Percentiles rank a stretch among this genome's conserved stretches.
These are phyloP conservation scores for Aegilops sharonensis DNA, from an alignment of 176 grass and related monocot genomes.

Conservation along the genomic window DNA sequence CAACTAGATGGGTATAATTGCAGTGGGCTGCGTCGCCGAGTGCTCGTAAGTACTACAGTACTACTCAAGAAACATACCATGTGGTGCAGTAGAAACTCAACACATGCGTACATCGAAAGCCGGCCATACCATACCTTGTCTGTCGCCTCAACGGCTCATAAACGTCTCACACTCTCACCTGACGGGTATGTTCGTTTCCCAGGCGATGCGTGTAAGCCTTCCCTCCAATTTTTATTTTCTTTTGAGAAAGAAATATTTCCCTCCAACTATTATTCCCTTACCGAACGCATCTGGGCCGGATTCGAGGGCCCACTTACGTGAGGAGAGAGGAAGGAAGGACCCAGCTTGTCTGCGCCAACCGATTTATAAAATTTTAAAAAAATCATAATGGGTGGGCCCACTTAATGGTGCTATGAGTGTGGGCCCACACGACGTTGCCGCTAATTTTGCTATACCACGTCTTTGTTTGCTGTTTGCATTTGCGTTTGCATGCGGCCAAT, in stretches of 20 bases:
- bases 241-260: background rate
- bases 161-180: background rate
- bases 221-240: background rate
- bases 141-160: background rate
- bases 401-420: background rate
- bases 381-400: background rate
- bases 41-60: too few relatives aligned
- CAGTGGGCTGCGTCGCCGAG: too few relatives aligned
- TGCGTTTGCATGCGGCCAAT: background rate
- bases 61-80: background rate
- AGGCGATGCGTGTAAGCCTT: background rate
- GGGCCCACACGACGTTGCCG: slow-evolving; percentile 23
- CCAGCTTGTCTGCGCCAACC: slow-evolving; percentile 8
- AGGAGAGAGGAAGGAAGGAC: background rate
- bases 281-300: slow-evolving; percentile 14
- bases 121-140: too few relatives aligned
- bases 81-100: background rate
- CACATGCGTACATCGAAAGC: background rate
- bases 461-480: background rate
- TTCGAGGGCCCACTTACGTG: background rate
- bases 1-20: too few relatives aligned
- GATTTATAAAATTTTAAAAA: background rate
- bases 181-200: slow-evolving; percentile 18
- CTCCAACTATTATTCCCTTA: background rate
- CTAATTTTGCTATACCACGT: slow-evolving; percentile 30